Evolutionary conservation across 2,329 filamentous ascomycete species (phyloP), one percentile per base, ranked within the genome.

Genomic region (Plenodomus lindquistii): DNA sequence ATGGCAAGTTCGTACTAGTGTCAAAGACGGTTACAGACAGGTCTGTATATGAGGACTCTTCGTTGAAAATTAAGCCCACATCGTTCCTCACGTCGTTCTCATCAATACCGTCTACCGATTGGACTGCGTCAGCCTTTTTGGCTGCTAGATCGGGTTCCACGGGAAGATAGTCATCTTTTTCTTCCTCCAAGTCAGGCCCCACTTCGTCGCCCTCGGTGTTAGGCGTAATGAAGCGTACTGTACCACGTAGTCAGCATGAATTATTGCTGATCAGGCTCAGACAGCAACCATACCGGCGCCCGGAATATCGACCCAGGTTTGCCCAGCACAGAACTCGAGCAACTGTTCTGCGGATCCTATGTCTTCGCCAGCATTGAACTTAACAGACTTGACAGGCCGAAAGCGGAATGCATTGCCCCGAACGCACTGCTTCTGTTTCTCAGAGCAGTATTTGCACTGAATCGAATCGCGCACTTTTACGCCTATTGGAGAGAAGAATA

Each of bases 321-420:
- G 62, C 24, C 47, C 57, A 22, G 44, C 47, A 11, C 50, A 48
- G 37, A 67, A 67, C 27, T 65, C 57, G 18, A 67, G 50, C 16
- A 55, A 59, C 43, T 67, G 65, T 42, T 66, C 65, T 4, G 62
- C 63, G 22, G 60, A 65, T 15, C 62, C 65, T 41, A 65, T 55
- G 35, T 66, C 62, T 46, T 66, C 65, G 16, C 63, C 65, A 10
- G 65, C 65, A 48, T 67, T 67, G 47, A 65, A 67, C 42, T 67
- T 67, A 31, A 67, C 65, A 4, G 60, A 43, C 20, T 57, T 67
- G 16, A 67, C 65, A 20, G 60, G 60, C 3, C 65, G 59, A 44
- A 67, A 67, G 43, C 63, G 65, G 50, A 65, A 66, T 8, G 63
- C 58, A 42, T 66, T 66, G n/a, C 60, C 59, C 36, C 59, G 55